phyloP scores from a whole-genome alignment of 139 green algal genomes.

The Chlorella sorokiniana region DNA sequence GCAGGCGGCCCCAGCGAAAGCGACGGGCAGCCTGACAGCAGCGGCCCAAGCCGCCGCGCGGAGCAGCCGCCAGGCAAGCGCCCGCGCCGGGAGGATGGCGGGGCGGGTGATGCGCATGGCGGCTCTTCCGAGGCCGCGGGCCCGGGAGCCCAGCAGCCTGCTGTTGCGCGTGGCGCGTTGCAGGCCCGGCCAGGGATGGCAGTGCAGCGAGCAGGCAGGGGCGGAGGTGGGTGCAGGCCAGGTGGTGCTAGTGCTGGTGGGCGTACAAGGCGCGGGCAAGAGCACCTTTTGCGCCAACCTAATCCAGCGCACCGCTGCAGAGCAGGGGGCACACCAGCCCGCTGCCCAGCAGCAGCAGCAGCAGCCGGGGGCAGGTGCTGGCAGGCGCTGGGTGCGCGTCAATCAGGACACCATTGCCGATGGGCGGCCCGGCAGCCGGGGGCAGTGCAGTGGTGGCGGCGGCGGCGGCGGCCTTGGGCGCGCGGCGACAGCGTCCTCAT shows the following conservation, averaged over 20 bases:
- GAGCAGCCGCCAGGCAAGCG: background rate
- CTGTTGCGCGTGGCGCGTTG: too few species aligned
- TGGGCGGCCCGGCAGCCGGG: conserved; percentile 56
- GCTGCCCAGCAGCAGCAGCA: background rate
- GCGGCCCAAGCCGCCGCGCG: too few species aligned
- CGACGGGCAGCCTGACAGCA: too few species aligned
- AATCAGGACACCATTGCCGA: conserved; percentile 62
- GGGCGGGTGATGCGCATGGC: too few species aligned
- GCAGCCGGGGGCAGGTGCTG: background rate
- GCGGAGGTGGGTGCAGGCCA: background rate
- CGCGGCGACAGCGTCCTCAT: conserved; percentile 54
- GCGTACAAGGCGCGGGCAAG: conserved; percentile 62
- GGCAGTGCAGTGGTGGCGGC: conserved; percentile 70
- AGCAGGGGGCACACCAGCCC: background rate
- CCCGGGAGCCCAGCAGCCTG: background rate
- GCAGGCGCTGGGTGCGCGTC: conserved; percentile 45
- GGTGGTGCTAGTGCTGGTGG: conserved; percentile 53
- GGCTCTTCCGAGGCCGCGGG: background rate
- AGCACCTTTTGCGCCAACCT: conserved; percentile 65
- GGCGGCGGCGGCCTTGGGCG: conserved; percentile 45
- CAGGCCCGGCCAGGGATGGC: too few species aligned
- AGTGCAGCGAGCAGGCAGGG: too few species aligned
- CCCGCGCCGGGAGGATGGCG: too few species aligned
- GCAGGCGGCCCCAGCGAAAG: too few species aligned
- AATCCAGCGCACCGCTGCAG: background rate